Evolutionary conservation across 1,284 basidiomycete species (phyloP).

Genomic region (Puccinia triticina): DNA sequence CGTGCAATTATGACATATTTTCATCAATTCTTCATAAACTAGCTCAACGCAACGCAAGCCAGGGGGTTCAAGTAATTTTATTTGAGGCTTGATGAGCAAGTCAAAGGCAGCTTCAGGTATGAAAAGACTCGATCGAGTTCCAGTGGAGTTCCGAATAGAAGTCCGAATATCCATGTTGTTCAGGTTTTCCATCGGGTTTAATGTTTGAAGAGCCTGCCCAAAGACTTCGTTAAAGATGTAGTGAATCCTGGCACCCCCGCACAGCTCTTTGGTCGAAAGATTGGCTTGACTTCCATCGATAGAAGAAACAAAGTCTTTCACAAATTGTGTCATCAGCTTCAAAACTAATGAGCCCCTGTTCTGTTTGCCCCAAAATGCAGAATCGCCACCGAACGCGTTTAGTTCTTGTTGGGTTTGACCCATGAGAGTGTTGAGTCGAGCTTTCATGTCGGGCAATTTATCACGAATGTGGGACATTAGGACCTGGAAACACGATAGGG

Average conservation of each 20-base stretch:
- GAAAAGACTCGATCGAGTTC: constrained; percentile 91
- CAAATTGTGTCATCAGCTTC: constrained; percentile 98
- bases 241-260: constrained; percentile 95
- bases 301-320: constrained; percentile 92
- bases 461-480: constrained; percentile 97
- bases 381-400: constrained; percentile 84
- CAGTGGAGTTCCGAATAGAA: constrained; percentile 96
- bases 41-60: constrained; percentile 94
- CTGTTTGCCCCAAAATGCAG: constrained; percentile 86
- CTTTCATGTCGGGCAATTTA: constrained; percentile 99
- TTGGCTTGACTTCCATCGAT: constrained; percentile 98
- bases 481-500: constrained; percentile 66
- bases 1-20: constrained; percentile 99
- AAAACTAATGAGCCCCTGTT: constrained; percentile 74
- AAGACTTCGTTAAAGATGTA: constrained; percentile 99
- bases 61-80: constrained; percentile 91
- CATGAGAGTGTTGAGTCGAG: constrained; percentile 95
- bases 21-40: constrained; percentile 98
- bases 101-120: constrained; percentile 98
- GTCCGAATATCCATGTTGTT: constrained; percentile 95
- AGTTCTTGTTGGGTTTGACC: constrained; percentile 98
- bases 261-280: constrained; percentile 97
- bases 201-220: constrained; percentile 83
- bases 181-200: constrained; percentile 88
- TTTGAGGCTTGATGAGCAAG: constrained; percentile 95